These are phyloP conservation scores for Aureobasidium sp. DNA, from an alignment of 2,329 filamentous ascomycete genomes.

Conservation along the genomic window DNA sequence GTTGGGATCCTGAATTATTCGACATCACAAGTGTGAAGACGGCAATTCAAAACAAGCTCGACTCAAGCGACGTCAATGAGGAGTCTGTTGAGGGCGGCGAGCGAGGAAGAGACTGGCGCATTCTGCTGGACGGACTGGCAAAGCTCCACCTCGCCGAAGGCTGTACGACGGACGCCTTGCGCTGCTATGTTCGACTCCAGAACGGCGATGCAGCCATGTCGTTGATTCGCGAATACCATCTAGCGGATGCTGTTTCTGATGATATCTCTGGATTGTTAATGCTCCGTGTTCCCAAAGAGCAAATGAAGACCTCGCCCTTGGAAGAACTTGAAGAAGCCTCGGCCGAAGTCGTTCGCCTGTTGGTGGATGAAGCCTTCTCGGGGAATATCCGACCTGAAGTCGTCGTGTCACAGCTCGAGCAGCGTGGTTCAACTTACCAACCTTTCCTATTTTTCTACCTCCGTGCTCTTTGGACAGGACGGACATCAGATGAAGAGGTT, in stretches of 20 bases:
- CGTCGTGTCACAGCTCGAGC: slow-evolving; percentile 70
- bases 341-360: slow-evolving; percentile 71
- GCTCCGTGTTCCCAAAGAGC: slow-evolving; percentile 69
- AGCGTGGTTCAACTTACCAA: slow-evolving; percentile 48
- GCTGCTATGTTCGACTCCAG: slow-evolving; percentile 82
- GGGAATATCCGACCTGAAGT: slow-evolving; percentile 71
- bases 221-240: slow-evolving; percentile 76
- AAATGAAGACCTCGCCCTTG: slow-evolving; percentile 55
- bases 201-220: slow-evolving; percentile 84
- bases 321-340: slow-evolving; percentile 71
- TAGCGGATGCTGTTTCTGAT: slow-evolving; percentile 82
- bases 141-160: slow-evolving; percentile 77
- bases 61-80: slow-evolving; percentile 63
- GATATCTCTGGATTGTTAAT: slow-evolving; percentile 85
- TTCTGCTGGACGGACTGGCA: slow-evolving; percentile 79
- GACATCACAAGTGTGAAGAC: slow-evolving; percentile 68
- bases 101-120: slow-evolving; percentile 72
- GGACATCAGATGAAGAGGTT: slow-evolving; percentile 43
- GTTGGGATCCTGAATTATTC: slow-evolving; percentile 79
- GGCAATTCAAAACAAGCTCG: slow-evolving; percentile 73
- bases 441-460: slow-evolving; percentile 91
- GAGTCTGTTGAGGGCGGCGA: slow-evolving; percentile 68
- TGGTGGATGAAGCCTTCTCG: slow-evolving; percentile 85
- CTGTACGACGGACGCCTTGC: slow-evolving; percentile 73
- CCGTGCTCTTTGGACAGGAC: slow-evolving; percentile 72